A percentile compares a stretch with the other conserved stretches of the same genome.
These are phyloP conservation scores for Ensete ventricosum DNA, from an alignment of 176 grass and related monocot genomes.

Conservation along the genomic window DNA sequence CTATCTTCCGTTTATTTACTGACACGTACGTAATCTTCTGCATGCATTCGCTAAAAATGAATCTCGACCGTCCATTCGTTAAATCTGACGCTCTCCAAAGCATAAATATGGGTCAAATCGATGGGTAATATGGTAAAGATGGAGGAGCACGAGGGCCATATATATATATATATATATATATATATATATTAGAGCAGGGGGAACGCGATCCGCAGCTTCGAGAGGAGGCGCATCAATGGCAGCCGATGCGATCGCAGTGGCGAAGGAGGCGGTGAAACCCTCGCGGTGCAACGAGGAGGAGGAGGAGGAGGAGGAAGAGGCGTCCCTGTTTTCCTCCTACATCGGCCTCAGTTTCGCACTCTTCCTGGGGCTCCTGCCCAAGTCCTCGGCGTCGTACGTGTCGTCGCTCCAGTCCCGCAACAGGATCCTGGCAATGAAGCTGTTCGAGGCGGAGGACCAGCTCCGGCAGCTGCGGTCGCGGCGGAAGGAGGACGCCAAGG, in stretches of 20 bases:
- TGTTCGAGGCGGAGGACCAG: conserved; percentile 81
- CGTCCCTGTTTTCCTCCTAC: conserved; percentile 32
- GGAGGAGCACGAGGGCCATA: too few relatives aligned
- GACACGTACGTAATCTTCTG: too few relatives aligned
- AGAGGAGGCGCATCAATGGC: conserved; percentile 13
- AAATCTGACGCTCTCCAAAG: too few relatives aligned
- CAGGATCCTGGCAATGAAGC: conserved; percentile 51
- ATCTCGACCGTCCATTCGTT: too few relatives aligned
- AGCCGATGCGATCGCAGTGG: conserved; percentile 9
- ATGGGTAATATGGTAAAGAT: too few relatives aligned
- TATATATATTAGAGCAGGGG: too few relatives aligned
- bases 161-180: too few relatives aligned
- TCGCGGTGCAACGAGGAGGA: not conserved
- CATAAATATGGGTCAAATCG: too few relatives aligned
- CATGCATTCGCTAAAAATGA: too few relatives aligned
- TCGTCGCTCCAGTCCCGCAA: conserved; percentile 50
- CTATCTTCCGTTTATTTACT: too few relatives aligned
- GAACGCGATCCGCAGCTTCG: too few relatives aligned
- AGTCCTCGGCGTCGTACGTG: conserved; percentile 26
- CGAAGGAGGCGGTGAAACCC: not conserved
- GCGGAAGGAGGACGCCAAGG: conserved; percentile 63
- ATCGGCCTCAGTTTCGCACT: conserved; percentile 52
- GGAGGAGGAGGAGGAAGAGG: not conserved
- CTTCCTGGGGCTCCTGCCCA: conserved; percentile 43
- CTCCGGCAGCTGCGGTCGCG: conserved; percentile 54